Percentiles rank a stretch among this genome's conserved stretches.
These are phyloP conservation scores for Macrolepiota albuminosa DNA, from an alignment of 768 basidiomycete species.

Conservation along the genomic window DNA sequence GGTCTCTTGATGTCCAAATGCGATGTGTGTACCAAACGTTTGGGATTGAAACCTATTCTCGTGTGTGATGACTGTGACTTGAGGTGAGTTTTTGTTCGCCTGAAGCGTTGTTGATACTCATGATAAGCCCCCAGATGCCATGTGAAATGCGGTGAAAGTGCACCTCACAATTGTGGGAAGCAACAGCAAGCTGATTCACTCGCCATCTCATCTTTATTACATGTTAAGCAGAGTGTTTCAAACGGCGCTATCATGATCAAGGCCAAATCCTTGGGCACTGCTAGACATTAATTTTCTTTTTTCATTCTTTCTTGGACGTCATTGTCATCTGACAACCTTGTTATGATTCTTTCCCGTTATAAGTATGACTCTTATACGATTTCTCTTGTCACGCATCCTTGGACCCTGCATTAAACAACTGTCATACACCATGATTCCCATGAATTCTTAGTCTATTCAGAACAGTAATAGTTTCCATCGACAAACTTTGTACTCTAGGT, in stretches of 20 bases:
- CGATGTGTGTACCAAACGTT: slow-evolving; percentile 73
- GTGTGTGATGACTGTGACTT: slow-evolving; percentile 89
- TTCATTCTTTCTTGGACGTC: background rate
- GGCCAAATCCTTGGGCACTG: slow-evolving; percentile 21
- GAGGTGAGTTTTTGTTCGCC: slow-evolving; percentile 37
- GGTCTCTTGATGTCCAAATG: slow-evolving; percentile 72
- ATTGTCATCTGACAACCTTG: background rate
- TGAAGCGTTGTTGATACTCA: background rate
- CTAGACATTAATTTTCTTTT: slow-evolving; percentile 11
- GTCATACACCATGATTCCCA: background rate
- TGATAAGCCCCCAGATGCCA: slow-evolving; percentile 52
- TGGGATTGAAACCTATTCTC: slow-evolving; percentile 83
- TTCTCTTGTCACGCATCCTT: background rate
- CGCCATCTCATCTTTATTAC: slow-evolving; percentile 34
- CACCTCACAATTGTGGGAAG: slow-evolving; percentile 71
- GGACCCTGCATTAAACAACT: background rate
- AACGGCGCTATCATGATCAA: slow-evolving; percentile 26
- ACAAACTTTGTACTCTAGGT: background rate
- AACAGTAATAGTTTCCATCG: background rate
- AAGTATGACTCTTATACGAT: background rate
- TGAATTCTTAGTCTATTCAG: background rate
- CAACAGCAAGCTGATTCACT: slow-evolving; percentile 24
- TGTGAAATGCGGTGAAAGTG: slow-evolving; percentile 80
- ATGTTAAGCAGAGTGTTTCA: slow-evolving; percentile 32
- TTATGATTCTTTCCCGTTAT: background rate